Evolutionary conservation across 495 filamentous ascomycete genomes (phyloP), one percentile per base, ranked within the genome.

Genomic region (Viridothelium virens): DNA sequence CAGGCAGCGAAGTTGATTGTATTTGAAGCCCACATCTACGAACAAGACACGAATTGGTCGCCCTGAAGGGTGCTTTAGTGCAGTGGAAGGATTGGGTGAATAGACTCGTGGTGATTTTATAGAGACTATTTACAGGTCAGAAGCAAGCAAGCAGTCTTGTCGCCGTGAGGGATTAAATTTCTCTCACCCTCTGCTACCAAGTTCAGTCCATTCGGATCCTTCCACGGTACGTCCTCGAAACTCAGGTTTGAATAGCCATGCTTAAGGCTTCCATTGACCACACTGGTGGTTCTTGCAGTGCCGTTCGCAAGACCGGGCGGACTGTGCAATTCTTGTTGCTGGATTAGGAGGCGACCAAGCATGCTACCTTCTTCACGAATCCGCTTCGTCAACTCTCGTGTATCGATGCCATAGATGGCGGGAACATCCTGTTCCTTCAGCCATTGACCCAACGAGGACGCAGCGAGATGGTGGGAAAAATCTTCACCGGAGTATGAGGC

Each of bases 321-420:
- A 53, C 47, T 53, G 10, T 25, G 10, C 11, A 47, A 38, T 3
- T 10, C 47, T 16, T 41, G 47, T 16, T 74, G 89, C 74, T 91
- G 83, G 12, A 90, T 81, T 18, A 94, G 79, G 83, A 98, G 86
- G 62, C 91, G 89, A 31, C 93, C 94, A 37, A 97, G 86, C 94
- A 97, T 97, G 79, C 91, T 95, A 72, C 94, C 94, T 76, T 96
- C 85, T 70, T 96, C 82, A 70, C 94, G 85, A 68, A 98, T 96
- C 66, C 87, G 86, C 82, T 97, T 96, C 2, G 94, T 97, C 75
- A 98, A 79, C 18, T 91, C 89, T 77, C 94, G 83, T 38, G 94
- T 98, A 79, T 98, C 94, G 62, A 98, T 88, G 50, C 91, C 94
- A 75, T 94, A 91, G 77, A 98, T 92, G 66, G 94, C 94, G n/a